Conservation (phyloP, 2,329 filamentous ascomycete species). For the Pseudocercospora crystallina region DNA sequence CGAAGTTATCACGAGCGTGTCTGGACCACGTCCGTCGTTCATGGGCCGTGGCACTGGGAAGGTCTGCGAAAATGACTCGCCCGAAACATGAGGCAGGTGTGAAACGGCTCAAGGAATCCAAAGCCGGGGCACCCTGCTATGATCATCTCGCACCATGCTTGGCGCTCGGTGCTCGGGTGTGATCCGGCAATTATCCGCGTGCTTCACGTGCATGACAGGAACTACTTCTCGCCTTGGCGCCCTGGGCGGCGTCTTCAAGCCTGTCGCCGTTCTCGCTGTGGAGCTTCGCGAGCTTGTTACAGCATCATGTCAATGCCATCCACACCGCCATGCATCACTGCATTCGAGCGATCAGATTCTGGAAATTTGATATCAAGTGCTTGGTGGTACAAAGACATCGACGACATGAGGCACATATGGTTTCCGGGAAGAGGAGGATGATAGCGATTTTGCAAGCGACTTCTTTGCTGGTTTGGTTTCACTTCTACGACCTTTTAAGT, state of each 20-base stretch:
- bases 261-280: neutral
- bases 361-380: no score
- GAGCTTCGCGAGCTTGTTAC: constrained; percentile 9
- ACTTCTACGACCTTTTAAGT: no score
- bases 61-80: constrained; percentile 1
- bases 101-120: constrained; percentile 3
- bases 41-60: neutral
- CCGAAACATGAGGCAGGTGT: neutral
- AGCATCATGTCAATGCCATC: neutral
- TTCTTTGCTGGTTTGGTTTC: no score
- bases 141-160: constrained; percentile 3
- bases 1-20: constrained; percentile 8
- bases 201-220: neutral
- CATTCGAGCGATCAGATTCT: no score
- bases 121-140: constrained; percentile 3
- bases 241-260: constrained; percentile 1
- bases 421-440: no score
- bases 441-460: no score
- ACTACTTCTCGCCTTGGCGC: neutral
- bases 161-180: neutral
- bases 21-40: neutral
- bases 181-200: neutral
- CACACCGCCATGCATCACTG: neutral
- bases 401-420: no score
- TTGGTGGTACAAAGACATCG: no score